Conservation (phyloP, 345 rosid species). For the Eucalyptus fibrosa region DNA sequence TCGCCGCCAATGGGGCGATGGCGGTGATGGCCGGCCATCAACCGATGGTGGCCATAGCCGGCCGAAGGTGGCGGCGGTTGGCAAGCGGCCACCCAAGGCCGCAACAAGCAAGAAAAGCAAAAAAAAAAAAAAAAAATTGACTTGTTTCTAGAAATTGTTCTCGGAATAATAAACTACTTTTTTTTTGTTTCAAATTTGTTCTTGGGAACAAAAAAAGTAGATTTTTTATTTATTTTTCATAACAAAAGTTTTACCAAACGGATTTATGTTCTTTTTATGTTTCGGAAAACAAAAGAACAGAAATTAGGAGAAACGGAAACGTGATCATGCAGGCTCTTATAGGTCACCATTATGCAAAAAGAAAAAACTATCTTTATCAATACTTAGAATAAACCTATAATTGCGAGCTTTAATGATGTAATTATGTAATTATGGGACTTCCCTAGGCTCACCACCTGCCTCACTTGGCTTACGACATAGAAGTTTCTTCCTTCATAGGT, state of each 20-base stretch:
- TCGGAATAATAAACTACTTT: fast-evolving
- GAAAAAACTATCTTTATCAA: background rate
- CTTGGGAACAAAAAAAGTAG: fast-evolving
- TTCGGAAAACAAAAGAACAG: fast-evolving
- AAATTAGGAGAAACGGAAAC: fast-evolving
- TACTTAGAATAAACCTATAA: background rate
- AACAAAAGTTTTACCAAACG: fast-evolving
- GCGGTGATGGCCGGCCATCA: fast-evolving
- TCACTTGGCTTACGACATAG: background rate
- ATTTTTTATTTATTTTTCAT: fast-evolving
- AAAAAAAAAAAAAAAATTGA: too few species aligned
- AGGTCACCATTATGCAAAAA: background rate
- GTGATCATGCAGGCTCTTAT: background rate
- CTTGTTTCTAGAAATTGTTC: too few species aligned
- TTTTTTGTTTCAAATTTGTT: fast-evolving
- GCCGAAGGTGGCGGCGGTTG: fast-evolving
- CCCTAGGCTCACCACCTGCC: background rate
- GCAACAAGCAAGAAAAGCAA: too few species aligned
- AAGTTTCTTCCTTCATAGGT: background rate
- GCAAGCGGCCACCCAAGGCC: too few species aligned
- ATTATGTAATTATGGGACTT: background rate
- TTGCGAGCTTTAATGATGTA: background rate
- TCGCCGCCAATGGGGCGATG: fast-evolving
- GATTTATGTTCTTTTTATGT: fast-evolving
- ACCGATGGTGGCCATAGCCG: fast-evolving